A percentile compares a stretch with the other conserved stretches of the same genome.
phyloP scores from a whole-genome alignment of 495 filamentous ascomycete genomes.

The Hypomontagnella monticulosa region DNA sequence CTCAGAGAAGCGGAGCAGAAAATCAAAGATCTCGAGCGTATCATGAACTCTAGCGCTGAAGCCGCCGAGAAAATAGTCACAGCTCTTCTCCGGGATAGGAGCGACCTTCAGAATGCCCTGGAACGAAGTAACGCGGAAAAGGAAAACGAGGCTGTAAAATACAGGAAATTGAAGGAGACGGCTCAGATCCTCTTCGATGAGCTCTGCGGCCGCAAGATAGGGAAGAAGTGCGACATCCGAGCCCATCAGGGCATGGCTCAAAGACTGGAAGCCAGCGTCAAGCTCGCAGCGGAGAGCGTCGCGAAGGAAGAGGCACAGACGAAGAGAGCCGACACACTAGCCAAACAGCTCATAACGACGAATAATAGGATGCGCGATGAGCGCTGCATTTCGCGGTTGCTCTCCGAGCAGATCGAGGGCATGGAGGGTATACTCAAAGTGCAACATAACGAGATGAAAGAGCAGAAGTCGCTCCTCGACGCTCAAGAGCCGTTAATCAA shows the following conservation, averaged over 20 bases:
- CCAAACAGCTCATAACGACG: constrained; percentile 3
- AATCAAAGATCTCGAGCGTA: constrained; percentile 1
- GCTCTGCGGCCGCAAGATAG: neutral
- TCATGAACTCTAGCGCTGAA: neutral
- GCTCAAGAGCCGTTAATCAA: neutral
- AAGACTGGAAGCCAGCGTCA: neutral
- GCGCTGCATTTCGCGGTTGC: neutral
- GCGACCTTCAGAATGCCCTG: neutral
- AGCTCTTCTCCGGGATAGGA: neutral
- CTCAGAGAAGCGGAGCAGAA: neutral
- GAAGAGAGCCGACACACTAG: neutral
- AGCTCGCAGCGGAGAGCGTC: neutral
- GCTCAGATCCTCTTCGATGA: neutral
- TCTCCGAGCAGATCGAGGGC: constrained; percentile 15
- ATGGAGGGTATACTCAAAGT: neutral
- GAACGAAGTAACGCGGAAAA: neutral
- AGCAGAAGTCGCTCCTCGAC: neutral
- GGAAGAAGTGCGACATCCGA: neutral
- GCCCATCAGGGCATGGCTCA: neutral
- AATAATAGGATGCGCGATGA: neutral
- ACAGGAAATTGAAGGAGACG: neutral
- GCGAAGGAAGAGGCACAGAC: neutral
- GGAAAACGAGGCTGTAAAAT: neutral
- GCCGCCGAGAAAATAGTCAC: constrained; percentile 6
- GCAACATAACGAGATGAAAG: constrained; percentile 29